phyloP scores from a whole-genome alignment of 2,329 filamentous ascomycete genomes.

The Fusarium continuum region DNA sequence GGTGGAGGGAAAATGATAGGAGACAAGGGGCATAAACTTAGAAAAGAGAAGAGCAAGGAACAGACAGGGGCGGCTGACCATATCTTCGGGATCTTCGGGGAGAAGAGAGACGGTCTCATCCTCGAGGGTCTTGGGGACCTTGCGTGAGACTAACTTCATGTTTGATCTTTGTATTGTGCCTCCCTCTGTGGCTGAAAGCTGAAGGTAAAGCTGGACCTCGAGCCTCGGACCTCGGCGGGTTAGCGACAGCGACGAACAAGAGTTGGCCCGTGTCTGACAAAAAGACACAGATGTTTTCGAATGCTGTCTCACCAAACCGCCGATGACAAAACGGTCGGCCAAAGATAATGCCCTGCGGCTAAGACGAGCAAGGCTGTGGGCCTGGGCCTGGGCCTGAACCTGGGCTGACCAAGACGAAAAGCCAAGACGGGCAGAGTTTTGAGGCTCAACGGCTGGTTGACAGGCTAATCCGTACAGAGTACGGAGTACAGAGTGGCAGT shows the following conservation, averaged over 20 bases:
- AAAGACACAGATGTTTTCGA: slow-evolving; percentile 1
- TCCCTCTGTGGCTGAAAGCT: slow-evolving; percentile 23
- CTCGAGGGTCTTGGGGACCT: slow-evolving; percentile 51
- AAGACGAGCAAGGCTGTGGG: slow-evolving; percentile 24
- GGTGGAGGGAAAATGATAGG: slow-evolving; percentile 3
- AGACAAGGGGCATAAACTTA: slow-evolving; percentile 20
- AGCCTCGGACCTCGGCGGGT: slow-evolving; percentile 26
- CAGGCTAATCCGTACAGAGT: neutral
- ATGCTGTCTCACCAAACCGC: neutral
- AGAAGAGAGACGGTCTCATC: slow-evolving; percentile 55
- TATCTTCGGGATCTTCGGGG: slow-evolving; percentile 58
- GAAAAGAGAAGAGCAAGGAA: slow-evolving; percentile 2
- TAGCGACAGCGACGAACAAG: slow-evolving; percentile 18
- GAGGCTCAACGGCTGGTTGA: slow-evolving; percentile 18
- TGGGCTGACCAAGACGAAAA: slow-evolving; percentile 15
- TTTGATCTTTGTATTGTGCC: slow-evolving; percentile 22
- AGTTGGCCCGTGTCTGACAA: slow-evolving; percentile 29
- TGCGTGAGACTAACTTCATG: slow-evolving; percentile 55
- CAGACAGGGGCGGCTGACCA: slow-evolving; percentile 48
- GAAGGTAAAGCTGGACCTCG: neutral
- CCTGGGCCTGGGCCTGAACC: no score
- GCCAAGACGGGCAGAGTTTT: slow-evolving; percentile 16
- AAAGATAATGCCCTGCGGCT: neutral
- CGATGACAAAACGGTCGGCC: slow-evolving; percentile 9
- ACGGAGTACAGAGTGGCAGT: no score